These are phyloP conservation scores for Erysimum cheiranthoides DNA, from an alignment of 345 rosid genomes.

Conservation along the genomic window DNA sequence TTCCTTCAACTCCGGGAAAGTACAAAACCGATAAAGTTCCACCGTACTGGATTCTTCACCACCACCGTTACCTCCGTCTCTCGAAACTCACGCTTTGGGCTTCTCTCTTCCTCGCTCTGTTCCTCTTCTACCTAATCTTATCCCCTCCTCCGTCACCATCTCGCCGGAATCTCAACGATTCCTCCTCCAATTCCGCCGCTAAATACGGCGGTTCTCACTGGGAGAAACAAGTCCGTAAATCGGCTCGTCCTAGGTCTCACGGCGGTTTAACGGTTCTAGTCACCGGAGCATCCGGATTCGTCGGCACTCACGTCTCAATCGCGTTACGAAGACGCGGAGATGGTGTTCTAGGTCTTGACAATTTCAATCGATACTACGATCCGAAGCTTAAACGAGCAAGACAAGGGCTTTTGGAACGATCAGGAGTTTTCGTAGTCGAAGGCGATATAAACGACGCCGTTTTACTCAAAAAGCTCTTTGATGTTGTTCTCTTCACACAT, in stretches of 20 bases:
- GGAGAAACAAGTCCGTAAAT: slow-evolving; percentile 60
- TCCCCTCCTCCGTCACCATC: slow-evolving; percentile 46
- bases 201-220: slow-evolving; percentile 53
- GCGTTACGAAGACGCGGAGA: slow-evolving; percentile 71
- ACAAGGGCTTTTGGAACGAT: slow-evolving; percentile 51
- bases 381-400: slow-evolving; percentile 64
- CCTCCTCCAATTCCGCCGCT: slow-evolving; percentile 37
- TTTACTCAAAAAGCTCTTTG: slow-evolving; percentile 59
- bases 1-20: slow-evolving; percentile 73
- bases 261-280: slow-evolving; percentile 62
- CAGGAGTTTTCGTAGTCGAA: slow-evolving; percentile 65
- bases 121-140: slow-evolving; percentile 52
- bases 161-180: slow-evolving; percentile 52
- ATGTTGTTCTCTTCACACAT: slow-evolving; percentile 60
- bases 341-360: slow-evolving; percentile 76
- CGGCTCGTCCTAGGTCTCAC: slow-evolving; percentile 51
- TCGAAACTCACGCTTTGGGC: slow-evolving; percentile 55
- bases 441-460: slow-evolving; percentile 66
- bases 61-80: slow-evolving; percentile 58
- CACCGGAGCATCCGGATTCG: slow-evolving; percentile 88
- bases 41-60: slow-evolving; percentile 45
- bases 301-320: slow-evolving; percentile 67
- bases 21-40: slow-evolving; percentile 61
- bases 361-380: slow-evolving; percentile 73
- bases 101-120: slow-evolving; percentile 56